Percentiles rank a stretch among this genome's conserved stretches.
These are phyloP conservation scores for Lobosporangium transversale DNA, from an alignment of 192 early-diverging fungal genomes.

Conservation along the genomic window DNA sequence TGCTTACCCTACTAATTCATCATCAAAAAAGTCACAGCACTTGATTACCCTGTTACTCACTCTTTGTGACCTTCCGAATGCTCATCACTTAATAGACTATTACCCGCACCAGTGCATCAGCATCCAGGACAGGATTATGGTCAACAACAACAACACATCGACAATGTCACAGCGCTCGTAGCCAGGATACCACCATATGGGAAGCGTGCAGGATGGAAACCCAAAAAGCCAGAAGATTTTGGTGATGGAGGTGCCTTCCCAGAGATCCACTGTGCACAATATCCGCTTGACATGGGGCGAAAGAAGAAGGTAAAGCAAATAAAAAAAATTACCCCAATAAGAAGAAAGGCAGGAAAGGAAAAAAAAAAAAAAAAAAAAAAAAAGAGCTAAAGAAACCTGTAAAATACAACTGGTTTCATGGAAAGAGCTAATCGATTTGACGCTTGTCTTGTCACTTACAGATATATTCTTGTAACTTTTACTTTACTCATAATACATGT, in stretches of 20 bases:
- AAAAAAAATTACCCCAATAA: background rate
- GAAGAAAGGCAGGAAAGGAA: background rate
- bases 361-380: no score
- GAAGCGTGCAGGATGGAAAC: constrained; percentile 79
- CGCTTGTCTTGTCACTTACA: no score
- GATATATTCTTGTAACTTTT: no score
- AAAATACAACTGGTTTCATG: no score
- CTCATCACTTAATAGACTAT: constrained; percentile 17
- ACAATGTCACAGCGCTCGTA: constrained; percentile 17
- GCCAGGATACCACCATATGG: constrained; percentile 79
- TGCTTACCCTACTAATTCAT: background rate
- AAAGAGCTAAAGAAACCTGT: no score
- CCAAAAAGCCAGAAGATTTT: constrained; percentile 85
- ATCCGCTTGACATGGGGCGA: constrained; percentile 94
- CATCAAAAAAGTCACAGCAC: background rate
- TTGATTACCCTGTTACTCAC: background rate
- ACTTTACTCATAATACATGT: background rate
- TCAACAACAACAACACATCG: constrained; percentile 27
- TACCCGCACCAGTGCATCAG: constrained; percentile 47
- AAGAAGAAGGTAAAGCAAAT: constrained; percentile 59
- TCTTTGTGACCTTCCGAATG: no score
- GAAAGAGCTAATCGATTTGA: no score
- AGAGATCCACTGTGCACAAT: constrained; percentile 91
- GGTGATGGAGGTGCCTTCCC: constrained; percentile 98
- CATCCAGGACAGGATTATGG: constrained; percentile 42